A percentile compares a stretch with the other conserved stretches of the same genome.
Evolutionary conservation across 805 yeast genomes (phyloP).

Genomic region (Metschnikowia arizonensis): DNA sequence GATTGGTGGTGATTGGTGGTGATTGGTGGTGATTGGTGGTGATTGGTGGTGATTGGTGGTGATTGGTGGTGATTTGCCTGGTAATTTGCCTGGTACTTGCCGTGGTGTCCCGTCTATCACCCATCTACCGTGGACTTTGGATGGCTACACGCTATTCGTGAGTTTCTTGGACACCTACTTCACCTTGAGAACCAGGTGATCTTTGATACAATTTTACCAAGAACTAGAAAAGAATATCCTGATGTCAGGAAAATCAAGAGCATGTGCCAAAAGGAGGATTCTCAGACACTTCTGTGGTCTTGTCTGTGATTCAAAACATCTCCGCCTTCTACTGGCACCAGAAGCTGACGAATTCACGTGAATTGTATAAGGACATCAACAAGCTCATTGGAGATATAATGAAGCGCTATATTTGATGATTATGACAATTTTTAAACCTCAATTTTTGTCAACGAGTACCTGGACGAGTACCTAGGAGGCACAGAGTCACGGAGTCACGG

Average conservation of each 20-base stretch:
- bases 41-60: too few relatives aligned
- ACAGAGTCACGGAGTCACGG: too few relatives aligned
- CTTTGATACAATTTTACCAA: constrained; percentile 10
- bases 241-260: neutral
- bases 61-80: too few relatives aligned
- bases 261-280: neutral
- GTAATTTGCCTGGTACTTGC: too few relatives aligned
- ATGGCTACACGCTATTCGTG: too few relatives aligned
- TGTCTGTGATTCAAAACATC: constrained; percentile 20
- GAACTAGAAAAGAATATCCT: constrained; percentile 2
- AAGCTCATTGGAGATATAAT: constrained; percentile 13
- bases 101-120: too few relatives aligned
- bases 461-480: too few relatives aligned
- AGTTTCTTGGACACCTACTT: neutral
- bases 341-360: constrained; percentile 8
- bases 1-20: too few relatives aligned
- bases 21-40: too few relatives aligned
- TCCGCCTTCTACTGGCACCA: constrained; percentile 35
- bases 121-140: too few relatives aligned
- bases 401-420: constrained; percentile 18
- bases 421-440: too few relatives aligned
- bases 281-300: neutral
- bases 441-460: too few relatives aligned
- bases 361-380: constrained; percentile 16
- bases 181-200: constrained; percentile 11